phyloP scores from a whole-genome alignment of 2,329 filamentous ascomycete species.

The Fusarium subtropicale region DNA sequence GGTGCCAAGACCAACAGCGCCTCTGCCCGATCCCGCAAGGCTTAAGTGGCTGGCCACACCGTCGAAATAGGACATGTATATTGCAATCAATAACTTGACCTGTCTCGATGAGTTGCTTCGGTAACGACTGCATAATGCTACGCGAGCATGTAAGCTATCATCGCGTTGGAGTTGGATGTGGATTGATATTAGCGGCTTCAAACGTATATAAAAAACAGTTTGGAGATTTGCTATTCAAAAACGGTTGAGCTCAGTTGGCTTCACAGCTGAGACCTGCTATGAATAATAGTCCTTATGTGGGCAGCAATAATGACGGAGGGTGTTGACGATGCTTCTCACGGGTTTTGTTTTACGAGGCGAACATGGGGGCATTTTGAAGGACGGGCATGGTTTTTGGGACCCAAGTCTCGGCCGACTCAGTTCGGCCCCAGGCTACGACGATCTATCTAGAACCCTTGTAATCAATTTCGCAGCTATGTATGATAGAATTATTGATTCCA shows the following conservation, averaged over 20 bases:
- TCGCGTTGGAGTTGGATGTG: conserved; percentile 38
- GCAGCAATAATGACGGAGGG: conserved; percentile 49
- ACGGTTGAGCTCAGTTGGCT: conserved; percentile 35
- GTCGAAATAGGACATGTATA: not conserved
- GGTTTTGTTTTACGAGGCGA: conserved; percentile 48
- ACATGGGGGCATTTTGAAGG: conserved; percentile 47
- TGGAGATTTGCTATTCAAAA: conserved; percentile 42
- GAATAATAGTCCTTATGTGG: conserved; percentile 46
- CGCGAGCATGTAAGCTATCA: conserved; percentile 21
- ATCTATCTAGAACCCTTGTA: conserved; percentile 50
- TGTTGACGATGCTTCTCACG: conserved; percentile 48
- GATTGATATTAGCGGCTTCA: conserved; percentile 30
- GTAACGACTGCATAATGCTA: conserved; percentile 24
- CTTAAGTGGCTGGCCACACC: conserved; percentile 50
- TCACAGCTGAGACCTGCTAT: conserved; percentile 25
- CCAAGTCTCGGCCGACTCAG: conserved; percentile 44
- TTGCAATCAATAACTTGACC: conserved; percentile 1
- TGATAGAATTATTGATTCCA: conserved; percentile 44
- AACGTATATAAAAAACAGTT: conserved; percentile 46
- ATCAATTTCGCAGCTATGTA: conserved; percentile 48
- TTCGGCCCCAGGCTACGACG: conserved; percentile 44
- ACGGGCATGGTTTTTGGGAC: conserved; percentile 48
- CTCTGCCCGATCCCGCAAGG: conserved; percentile 77
- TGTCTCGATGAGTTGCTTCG: conserved; percentile 6
- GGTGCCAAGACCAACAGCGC: conserved; percentile 69